A percentile compares a stretch with the other conserved stretches of the same genome.
These are phyloP conservation scores for Pythium biforme DNA, from an alignment of 352 stramenopile genomes.

Conservation along the genomic window DNA sequence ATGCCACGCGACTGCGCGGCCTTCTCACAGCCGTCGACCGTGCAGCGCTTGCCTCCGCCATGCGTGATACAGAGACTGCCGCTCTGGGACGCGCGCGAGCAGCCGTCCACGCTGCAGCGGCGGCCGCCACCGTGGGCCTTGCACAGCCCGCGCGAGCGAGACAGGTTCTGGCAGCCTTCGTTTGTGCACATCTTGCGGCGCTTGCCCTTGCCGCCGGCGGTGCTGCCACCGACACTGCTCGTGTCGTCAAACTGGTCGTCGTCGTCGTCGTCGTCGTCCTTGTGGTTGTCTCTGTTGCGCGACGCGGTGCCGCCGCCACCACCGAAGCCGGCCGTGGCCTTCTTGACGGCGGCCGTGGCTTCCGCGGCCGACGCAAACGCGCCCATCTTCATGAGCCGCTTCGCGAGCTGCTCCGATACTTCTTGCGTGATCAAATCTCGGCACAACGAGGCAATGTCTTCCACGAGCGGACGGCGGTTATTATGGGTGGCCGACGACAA, in stretches of 20 bases:
- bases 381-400: conserved; percentile 24
- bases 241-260: conserved; percentile 29
- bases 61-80: conserved; percentile 83
- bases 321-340: neutral
- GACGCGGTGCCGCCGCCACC: neutral
- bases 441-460: conserved; percentile 79
- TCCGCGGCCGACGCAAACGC: conserved; percentile 13
- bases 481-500: conserved; percentile 29
- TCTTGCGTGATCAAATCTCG: conserved; percentile 77
- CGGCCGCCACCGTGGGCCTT: conserved; percentile 75
- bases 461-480: conserved; percentile 53
- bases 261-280: conserved; percentile 19
- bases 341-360: neutral
- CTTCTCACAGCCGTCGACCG: conserved; percentile 74
- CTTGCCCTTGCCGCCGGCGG: conserved; percentile 44
- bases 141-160: conserved; percentile 71
- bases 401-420: conserved; percentile 24
- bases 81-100: conserved; percentile 74
- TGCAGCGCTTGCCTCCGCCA: conserved; percentile 81
- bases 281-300: neutral
- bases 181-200: conserved; percentile 80
- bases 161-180: conserved; percentile 75
- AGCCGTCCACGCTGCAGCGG: conserved; percentile 78
- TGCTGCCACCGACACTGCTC: conserved; percentile 18
- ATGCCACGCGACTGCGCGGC: conserved; percentile 77